Evolutionary conservation across 2,329 filamentous ascomycete species (phyloP), one percentile per base, ranked within the genome.

Genomic region (Diaporthe caulivora): DNA sequence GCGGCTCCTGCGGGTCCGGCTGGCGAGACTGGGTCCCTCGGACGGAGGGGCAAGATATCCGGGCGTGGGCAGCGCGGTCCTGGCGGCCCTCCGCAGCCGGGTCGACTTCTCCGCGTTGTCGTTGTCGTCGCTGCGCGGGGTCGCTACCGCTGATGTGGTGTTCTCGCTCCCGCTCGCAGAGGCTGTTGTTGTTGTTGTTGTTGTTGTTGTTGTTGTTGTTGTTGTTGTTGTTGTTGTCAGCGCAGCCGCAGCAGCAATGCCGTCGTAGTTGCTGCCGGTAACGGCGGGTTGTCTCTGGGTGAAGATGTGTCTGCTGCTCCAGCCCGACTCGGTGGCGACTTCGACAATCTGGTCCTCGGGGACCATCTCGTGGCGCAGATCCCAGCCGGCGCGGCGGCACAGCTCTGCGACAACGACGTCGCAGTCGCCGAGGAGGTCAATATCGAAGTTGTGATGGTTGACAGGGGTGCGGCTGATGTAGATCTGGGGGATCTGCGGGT

Each of bases 351-450:
- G 91, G 44, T 88, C 86, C 11, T 87, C 82, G n/a, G 92, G 91
- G 73, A 97, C 89, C 94, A 97, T 98, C 76, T 94, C 92, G 80
- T 98, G 95, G 57, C 89, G 81, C 70, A 98, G 83, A 9, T 91
- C 86, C 97, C 97, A 98, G 3, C 92, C 93, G 1, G 94, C 92
- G 17, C 94, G 90, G 57, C 92, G 90, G 80, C 94, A 96, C 69
- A 99, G 88, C 84, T 98, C 96, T 0, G 93, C 89, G 18, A 98
- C 93, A 11, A 98, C 92, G 53, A 95, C 89, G 80, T 99, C 97
- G 83, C 96, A 98, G 81, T 98, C 95, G 47, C 97, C 97, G n/a
- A 98, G 87, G 71, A 99, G 88, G 81, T 98, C 95, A 77, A 99
- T 95, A 82, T 99, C 97, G 78, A 99, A 98, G 81, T 97, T 95